A percentile compares a stretch with the other conserved stretches of the same genome.
phyloP scores from a whole-genome alignment of 2,329 filamentous ascomycete genomes.

The Paecilomyces sp. region DNA sequence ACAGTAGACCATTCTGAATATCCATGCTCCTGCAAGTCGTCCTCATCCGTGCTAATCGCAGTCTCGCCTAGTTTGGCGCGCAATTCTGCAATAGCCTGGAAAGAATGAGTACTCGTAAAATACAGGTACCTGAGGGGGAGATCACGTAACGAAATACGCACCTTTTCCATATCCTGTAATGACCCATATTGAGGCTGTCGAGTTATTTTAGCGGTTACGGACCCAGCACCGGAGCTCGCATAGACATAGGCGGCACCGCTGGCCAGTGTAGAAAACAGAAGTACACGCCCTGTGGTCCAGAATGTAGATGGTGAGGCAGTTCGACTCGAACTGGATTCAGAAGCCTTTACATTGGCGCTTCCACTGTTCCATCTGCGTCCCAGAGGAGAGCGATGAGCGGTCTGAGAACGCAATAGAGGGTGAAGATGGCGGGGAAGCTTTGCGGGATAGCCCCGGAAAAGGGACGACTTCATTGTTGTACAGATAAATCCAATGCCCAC shows the following conservation, averaged over 20 bases:
- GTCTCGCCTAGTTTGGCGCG: constrained; percentile 49
- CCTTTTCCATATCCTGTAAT: constrained; percentile 32
- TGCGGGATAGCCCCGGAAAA: constrained; percentile 19
- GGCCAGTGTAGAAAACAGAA: constrained; percentile 44
- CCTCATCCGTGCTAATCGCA: constrained; percentile 55
- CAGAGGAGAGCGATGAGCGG: not conserved
- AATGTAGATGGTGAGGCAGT: constrained; percentile 18
- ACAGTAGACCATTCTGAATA: constrained; percentile 66
- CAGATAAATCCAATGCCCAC: not conserved
- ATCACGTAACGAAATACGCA: constrained; percentile 6
- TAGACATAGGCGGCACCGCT: constrained; percentile 47
- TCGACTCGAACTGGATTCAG: constrained; percentile 1
- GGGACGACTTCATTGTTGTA: constrained; percentile 16
- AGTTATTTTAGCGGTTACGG: constrained; percentile 5
- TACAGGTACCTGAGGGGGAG: not conserved
- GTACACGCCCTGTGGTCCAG: constrained; percentile 40
- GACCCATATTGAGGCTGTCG: constrained; percentile 31
- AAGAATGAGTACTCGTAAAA: not conserved
- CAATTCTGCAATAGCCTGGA: constrained; percentile 52
- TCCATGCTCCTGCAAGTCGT: constrained; percentile 57
- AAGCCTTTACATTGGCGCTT: not conserved
- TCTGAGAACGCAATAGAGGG: constrained; percentile 8
- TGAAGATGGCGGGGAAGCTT: constrained; percentile 15
- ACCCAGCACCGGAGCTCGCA: constrained; percentile 34
- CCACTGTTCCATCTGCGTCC: constrained; percentile 6